Conservation (phyloP, 2,329 filamentous ascomycete species). For the Epichloe uncinata region DNA sequence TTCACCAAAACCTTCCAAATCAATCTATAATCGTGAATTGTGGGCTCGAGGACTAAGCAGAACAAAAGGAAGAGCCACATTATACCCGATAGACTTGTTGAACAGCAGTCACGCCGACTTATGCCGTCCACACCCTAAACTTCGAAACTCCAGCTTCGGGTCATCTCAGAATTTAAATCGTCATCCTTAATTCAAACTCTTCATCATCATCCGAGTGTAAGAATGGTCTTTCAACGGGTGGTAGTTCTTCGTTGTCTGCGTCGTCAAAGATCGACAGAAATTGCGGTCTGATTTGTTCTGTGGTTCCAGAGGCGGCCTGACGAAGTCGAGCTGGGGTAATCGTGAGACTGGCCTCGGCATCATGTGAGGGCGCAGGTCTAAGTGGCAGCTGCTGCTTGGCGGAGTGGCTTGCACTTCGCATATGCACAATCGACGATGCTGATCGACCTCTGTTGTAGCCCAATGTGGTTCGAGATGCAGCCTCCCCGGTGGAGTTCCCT, state of each 20-base stretch:
- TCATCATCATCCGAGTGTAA: conserved; percentile 31
- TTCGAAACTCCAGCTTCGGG: background rate
- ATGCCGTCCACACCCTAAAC: background rate
- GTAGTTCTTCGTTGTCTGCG: conserved; percentile 26
- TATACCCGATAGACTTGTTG: background rate
- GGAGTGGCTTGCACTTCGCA: conserved; percentile 9
- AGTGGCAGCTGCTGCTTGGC: conserved; percentile 6
- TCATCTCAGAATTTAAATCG: conserved; percentile 1
- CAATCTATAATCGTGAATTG: background rate
- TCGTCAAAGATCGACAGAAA: conserved; percentile 48
- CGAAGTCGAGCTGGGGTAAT: conserved; percentile 32
- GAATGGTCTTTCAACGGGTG: conserved; percentile 13
- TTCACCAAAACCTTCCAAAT: background rate
- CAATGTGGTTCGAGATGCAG: conserved; percentile 65
- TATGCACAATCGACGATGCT: conserved; percentile 32
- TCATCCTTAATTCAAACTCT: conserved; percentile 41
- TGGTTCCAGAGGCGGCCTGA: conserved; percentile 9
- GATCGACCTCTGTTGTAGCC: conserved; percentile 71
- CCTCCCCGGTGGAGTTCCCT: conserved; percentile 50
- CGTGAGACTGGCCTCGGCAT: conserved; percentile 21
- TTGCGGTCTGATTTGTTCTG: conserved; percentile 27
- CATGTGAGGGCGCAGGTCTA: conserved; percentile 7
- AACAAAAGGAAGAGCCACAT: background rate
- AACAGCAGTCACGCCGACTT: background rate
- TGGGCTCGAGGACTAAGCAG: background rate